A percentile compares a stretch with the other conserved stretches of the same genome.
These are phyloP conservation scores for Pythium pyrilobum DNA, from an alignment of 352 stramenopile species.

Conservation along the genomic window DNA sequence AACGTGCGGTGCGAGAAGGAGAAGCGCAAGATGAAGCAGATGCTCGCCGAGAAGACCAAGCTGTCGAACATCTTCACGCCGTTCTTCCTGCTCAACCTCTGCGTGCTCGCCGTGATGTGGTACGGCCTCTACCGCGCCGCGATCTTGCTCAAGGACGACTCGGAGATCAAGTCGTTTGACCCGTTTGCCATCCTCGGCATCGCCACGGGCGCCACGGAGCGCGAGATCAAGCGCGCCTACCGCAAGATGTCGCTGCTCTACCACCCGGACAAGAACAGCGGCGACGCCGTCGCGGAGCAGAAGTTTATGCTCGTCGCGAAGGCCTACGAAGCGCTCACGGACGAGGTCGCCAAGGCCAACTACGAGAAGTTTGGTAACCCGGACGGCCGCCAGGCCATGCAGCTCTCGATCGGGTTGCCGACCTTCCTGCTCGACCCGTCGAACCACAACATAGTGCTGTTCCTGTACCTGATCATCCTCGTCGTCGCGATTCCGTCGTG, in stretches of 20 bases:
- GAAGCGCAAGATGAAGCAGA: constrained; percentile 80
- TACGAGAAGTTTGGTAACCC: constrained; percentile 99
- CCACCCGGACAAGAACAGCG: constrained; percentile 96
- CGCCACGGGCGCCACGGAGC: constrained; percentile 81
- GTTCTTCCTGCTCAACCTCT: constrained; percentile 68
- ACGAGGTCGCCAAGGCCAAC: constrained; percentile 95
- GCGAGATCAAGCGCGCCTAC: constrained; percentile 95
- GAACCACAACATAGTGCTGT: constrained; percentile 98
- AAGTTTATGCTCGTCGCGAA: constrained; percentile 99
- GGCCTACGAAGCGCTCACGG: constrained; percentile 94
- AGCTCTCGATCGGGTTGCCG: constrained; percentile 94
- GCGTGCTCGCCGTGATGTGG: constrained; percentile 69
- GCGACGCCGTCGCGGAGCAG: constrained; percentile 94
- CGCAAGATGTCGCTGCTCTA: constrained; percentile 91
- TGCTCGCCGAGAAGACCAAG: constrained; percentile 81
- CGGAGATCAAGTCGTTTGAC: constrained; percentile 98
- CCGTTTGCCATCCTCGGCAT: constrained; percentile 97
- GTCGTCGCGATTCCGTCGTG: constrained; percentile 96
- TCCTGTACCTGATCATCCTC: constrained; percentile 98
- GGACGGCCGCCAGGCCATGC: constrained; percentile 96
- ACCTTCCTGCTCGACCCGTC: constrained; percentile 96
- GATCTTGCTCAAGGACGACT: constrained; percentile 91
- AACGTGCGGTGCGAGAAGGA: constrained; percentile 83
- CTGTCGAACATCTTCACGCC: constrained; percentile 80
- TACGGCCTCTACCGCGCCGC: constrained; percentile 89